Evolutionary conservation across 2,329 filamentous ascomycete species (phyloP), one percentile per base, ranked within the genome.

Genomic region (Colletotrichum sp.): DNA sequence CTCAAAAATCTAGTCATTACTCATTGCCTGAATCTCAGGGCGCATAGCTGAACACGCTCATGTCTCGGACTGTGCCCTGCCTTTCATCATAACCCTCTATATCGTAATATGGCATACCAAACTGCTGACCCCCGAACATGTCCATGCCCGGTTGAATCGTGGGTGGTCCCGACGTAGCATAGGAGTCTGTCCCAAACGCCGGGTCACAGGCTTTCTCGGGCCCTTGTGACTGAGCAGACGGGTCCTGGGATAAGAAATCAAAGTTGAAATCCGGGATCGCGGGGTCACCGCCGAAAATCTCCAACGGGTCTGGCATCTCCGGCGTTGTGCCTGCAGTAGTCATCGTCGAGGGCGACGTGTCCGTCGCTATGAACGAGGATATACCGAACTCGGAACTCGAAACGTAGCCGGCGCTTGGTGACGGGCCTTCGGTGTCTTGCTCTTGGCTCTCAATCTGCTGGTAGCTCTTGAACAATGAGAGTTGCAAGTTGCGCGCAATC

Each of bases 401-500:
- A 3, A 55, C 25, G 15, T 67, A 30, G 19, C 64, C 25, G 11
- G 27, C 30, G 9, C 57, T 25, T 3, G 68, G 68, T 13, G 29
- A 44, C 5, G 64, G 8, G 9, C n/a, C 70, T 25, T 32, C 32
- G 3, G 12, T 15, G 27, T 34, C 44, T 2, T n/a, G 12, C 32
- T 78, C 77, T 30, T 75, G 72, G 4, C 22, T 59, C 16, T 69
- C 69, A 7, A 77, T 71, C 55, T 77, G 65, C 36, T 75, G 68
- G 9, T 71, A 82, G 4, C 77, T 82, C 6, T 69, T 75, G 32
- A 81, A 77, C 12, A 82, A 25, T 34, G 76, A 72, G 29, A 76
- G 69, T 32, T 81, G 77, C 3, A 80, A 69, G 16, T 78, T 77
- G 34, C 79, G 73, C 57, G 80, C 71, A 6, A 84, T 77, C 4